Evolutionary conservation across 345 rosid species (phyloP), one percentile per base, ranked within the genome.

Genomic region (Capsella bursapastoris): DNA sequence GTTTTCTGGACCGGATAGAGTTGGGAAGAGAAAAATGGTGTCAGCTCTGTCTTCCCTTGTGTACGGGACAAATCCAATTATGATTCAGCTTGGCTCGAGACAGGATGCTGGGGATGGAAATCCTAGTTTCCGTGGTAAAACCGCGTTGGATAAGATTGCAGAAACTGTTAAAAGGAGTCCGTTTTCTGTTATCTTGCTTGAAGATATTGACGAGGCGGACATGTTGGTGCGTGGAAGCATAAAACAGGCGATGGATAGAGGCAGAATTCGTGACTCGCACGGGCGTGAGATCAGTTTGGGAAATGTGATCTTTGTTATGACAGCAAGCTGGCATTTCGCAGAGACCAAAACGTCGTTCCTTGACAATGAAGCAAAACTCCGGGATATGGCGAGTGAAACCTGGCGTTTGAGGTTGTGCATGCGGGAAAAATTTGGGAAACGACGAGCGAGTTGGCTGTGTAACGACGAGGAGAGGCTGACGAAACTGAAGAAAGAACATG

Each of bases 251-350:
- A 88, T 92, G 89, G 98, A 96, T 55, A 85, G 91, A 73, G 99
- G 99, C 18, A 83, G 99, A 50, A 84, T 96, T 44, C 69, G 86
- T 43, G 97, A 96, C 80, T 90, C 99, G 27, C 84, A 92, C 50
- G 98, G 97, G 75, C 91, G 99, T 7, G 99, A 96, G 80, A 86
- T 90, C 76, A 96, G 94, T 78, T 87, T 96, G 43, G 93, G 97
- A 28, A 92, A 87, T 32, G 93, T 92, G 22, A 96, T 90, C 44
- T 86, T 96, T 75, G 87, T 96, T 53, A 86, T 96, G 68, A 89
- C 99, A 9, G 88, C 89, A 49, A 85, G 74, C 68, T 73, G 81
- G 81, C 68, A 68, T 28, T 72, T 78, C 43, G 86, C 86, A 0
- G 90, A 84, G 13, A 68, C 78, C 45, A 73, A 81, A 63, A 80